These are phyloP conservation scores for Hygrophila difformis DNA, from an alignment of 257 asterid species.

Conservation along the genomic window DNA sequence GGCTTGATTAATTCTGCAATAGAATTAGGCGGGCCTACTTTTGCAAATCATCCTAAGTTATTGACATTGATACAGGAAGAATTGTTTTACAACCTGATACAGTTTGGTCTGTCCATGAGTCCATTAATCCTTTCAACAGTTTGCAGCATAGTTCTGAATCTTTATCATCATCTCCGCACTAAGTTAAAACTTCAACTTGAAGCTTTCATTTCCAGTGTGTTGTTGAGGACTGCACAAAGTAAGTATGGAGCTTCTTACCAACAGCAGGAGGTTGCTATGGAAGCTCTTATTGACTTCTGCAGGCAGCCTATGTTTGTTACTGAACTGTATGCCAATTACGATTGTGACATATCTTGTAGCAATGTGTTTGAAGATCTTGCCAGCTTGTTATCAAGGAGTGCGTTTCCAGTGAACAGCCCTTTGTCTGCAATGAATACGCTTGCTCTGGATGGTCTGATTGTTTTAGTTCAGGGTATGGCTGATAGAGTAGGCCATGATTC, in stretches of 20 bases:
- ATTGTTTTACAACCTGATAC: slow-evolving; percentile 73
- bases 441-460: slow-evolving; percentile 89
- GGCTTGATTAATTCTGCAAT: slow-evolving; percentile 87
- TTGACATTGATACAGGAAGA: slow-evolving; percentile 83
- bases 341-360: slow-evolving; percentile 78
- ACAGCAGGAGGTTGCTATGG: slow-evolving; percentile 96
- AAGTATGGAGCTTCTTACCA: slow-evolving; percentile 85
- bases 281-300: slow-evolving; percentile 87
- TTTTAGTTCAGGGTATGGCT: slow-evolving; percentile 75
- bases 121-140: slow-evolving; percentile 94
- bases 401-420: slow-evolving; percentile 89
- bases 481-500: slow-evolving; percentile 64
- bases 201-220: slow-evolving; percentile 68
- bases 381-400: slow-evolving; percentile 72
- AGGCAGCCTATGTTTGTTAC: slow-evolving; percentile 75
- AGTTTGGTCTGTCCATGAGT: slow-evolving; percentile 89
- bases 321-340: slow-evolving; percentile 87
- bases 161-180: slow-evolving; percentile 81
- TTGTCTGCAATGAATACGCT: slow-evolving; percentile 76
- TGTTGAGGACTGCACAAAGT: slow-evolving; percentile 77
- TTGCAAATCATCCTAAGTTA: slow-evolving; percentile 63
- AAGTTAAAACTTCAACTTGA: slow-evolving; percentile 81
- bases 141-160: slow-evolving; percentile 85
- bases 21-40: slow-evolving; percentile 78
- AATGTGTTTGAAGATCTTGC: slow-evolving; percentile 81